Percentiles rank a stretch among this genome's conserved stretches.
These are phyloP conservation scores for Amorphotheca resinae DNA, from an alignment of 495 filamentous ascomycete species.

Conservation along the genomic window DNA sequence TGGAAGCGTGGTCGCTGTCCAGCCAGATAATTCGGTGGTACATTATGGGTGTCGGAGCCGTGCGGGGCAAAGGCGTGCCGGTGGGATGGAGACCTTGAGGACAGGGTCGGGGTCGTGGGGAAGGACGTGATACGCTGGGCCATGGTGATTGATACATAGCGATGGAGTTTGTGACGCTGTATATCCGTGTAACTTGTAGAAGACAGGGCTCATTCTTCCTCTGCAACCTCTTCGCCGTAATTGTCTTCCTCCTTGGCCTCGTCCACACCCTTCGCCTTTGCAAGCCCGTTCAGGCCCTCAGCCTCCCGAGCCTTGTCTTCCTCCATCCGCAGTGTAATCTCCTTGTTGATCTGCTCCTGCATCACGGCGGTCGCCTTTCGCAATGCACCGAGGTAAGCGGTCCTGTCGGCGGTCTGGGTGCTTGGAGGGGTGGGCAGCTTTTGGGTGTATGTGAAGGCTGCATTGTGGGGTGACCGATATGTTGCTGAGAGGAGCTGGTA, in stretches of 20 bases:
- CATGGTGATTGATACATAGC: constrained; percentile 1
- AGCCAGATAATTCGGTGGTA: constrained; percentile 52
- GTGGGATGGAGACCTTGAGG: constrained; percentile 11
- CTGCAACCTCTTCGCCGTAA: constrained; percentile 69
- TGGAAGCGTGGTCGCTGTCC: constrained; percentile 61
- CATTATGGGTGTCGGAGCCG: constrained; percentile 70
- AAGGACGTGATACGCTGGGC: neutral
- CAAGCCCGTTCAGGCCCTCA: constrained; percentile 5
- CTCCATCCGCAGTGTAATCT: constrained; percentile 81
- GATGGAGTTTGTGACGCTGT: constrained; percentile 3
- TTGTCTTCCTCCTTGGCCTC: constrained; percentile 67
- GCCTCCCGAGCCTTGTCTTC: constrained; percentile 45
- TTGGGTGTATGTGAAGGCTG: constrained; percentile 29
- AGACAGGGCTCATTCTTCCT: constrained; percentile 30
- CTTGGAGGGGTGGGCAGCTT: constrained; percentile 28
- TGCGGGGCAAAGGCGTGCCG: constrained; percentile 4
- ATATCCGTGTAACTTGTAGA: constrained; percentile 2
- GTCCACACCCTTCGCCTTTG: constrained; percentile 29
- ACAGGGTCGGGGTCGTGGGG: constrained; percentile 2
- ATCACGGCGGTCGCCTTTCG: constrained; percentile 45
- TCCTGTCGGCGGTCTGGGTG: constrained; percentile 38
- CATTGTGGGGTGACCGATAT: constrained; percentile 46
- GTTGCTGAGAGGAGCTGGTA: constrained; percentile 26
- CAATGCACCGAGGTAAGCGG: constrained; percentile 53
- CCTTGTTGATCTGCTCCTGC: constrained; percentile 67